phyloP scores from a whole-genome alignment of 2,329 filamentous ascomycete species.

The Chlorencoelia australis region DNA sequence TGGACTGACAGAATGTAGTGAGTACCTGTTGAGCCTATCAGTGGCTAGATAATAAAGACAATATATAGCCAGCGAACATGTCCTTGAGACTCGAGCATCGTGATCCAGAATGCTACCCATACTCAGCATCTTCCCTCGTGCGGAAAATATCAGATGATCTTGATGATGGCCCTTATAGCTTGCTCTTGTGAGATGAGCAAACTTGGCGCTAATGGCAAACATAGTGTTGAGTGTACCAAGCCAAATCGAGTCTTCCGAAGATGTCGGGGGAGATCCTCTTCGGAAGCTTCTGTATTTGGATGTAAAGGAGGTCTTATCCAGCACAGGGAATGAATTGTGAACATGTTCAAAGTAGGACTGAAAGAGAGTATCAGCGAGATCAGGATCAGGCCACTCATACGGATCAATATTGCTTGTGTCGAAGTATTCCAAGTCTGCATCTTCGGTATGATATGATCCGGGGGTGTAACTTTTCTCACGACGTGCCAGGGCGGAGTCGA shows the following conservation, averaged over 20 bases:
- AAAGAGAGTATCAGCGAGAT: constrained; percentile 11
- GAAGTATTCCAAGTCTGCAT: constrained; percentile 14
- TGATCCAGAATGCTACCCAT: constrained; percentile 13
- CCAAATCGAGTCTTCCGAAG: constrained; percentile 13
- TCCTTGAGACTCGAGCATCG: constrained; percentile 15
- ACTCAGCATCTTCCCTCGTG: constrained; percentile 16
- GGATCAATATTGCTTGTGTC: constrained; percentile 12
- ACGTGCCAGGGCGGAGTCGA: background rate
- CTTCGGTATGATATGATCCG: constrained; percentile 19
- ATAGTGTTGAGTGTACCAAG: constrained; percentile 18
- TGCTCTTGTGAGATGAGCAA: constrained; percentile 11
- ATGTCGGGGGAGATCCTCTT: constrained; percentile 3
- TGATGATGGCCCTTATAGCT: constrained; percentile 5
- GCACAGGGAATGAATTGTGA: constrained; percentile 15
- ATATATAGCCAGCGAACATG: constrained; percentile 13
- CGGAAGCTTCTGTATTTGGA: constrained; percentile 9
- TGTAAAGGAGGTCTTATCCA: constrained; percentile 14
- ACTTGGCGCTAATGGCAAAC: constrained; percentile 18
- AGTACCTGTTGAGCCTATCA: constrained; percentile 20
- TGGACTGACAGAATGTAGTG: too few species aligned
- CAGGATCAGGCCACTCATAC: constrained; percentile 15
- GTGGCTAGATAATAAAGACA: constrained; percentile 20
- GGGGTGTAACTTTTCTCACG: constrained; percentile 4
- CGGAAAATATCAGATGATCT: constrained; percentile 17
- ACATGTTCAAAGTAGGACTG: constrained; percentile 17